phyloP scores from a whole-genome alignment of 306 rosid species.

The Adenanthera pavonina region DNA sequence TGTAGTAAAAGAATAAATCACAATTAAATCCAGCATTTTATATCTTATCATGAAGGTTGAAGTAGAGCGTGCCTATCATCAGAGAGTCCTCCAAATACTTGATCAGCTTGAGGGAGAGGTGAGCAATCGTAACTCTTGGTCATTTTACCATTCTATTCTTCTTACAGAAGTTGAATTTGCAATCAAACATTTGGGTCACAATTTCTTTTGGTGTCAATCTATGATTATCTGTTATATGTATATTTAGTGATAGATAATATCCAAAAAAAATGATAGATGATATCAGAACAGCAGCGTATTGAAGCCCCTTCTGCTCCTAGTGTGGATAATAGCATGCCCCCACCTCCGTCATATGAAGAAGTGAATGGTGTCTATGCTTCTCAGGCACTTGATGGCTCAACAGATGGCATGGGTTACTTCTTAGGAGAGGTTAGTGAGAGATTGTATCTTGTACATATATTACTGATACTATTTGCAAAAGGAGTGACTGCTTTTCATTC shows the following conservation, averaged over 20 bases:
- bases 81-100: conserved; percentile 18
- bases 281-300: conserved; percentile 5
- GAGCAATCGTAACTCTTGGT: background rate
- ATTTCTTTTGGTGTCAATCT: background rate
- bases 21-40: conserved; percentile 1
- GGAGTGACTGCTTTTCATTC: conserved; percentile 22
- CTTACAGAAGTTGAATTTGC: background rate
- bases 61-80: conserved; percentile 23
- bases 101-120: conserved; percentile 22
- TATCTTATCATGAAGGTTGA: conserved; percentile 6
- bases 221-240: conserved; percentile 7
- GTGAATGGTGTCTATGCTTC: background rate
- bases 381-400: background rate
- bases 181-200: background rate
- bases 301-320: conserved; percentile 7
- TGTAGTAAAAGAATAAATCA: background rate
- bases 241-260: background rate
- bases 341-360: conserved; percentile 16
- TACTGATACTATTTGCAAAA: background rate
- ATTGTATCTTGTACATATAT: conserved; percentile 17
- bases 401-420: conserved; percentile 26
- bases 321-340: background rate
- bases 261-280: background rate
- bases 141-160: background rate
- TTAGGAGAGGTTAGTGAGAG: conserved; percentile 31